Evolutionary conservation across 225 moss, liverwort and hornwort genomes (phyloP).

Genomic region (Physcomitrellopsis africana): DNA sequence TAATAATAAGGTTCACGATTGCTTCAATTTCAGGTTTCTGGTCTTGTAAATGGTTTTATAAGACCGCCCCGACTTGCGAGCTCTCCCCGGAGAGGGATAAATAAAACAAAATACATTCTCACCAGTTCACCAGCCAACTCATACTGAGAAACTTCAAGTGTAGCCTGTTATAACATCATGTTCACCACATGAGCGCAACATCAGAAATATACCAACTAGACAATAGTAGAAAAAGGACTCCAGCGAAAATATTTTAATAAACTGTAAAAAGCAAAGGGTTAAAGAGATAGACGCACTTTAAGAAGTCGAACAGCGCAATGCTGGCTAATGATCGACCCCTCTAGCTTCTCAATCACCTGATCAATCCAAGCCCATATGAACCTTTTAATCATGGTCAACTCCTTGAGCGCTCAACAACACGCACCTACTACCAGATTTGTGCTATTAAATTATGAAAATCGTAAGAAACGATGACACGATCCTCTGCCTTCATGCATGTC

Average conservation of each 20-base stretch:
- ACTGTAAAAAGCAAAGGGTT: background rate
- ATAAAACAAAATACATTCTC: background rate
- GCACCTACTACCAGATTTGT: constrained; percentile 12
- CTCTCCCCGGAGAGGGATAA: too few relatives aligned
- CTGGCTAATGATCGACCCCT: constrained; percentile 79
- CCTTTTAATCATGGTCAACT: background rate
- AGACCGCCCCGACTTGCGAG: background rate
- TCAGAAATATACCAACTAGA: constrained; percentile 11
- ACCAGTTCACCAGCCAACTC: constrained; percentile 87
- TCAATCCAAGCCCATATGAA: constrained; percentile 25
- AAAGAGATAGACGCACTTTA: constrained; percentile 44
- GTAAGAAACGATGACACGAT: constrained; percentile 8
- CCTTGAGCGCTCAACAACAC: constrained; percentile 4
- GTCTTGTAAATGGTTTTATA: background rate
- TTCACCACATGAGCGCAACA: background rate
- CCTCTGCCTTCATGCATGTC: constrained; percentile 5
- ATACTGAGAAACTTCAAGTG: constrained; percentile 82
- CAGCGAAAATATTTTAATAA: background rate
- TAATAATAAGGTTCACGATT: constrained; percentile 2
- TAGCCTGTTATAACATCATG: constrained; percentile 53
- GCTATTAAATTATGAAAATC: background rate
- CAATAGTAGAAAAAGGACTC: background rate
- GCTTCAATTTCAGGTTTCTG: constrained; percentile 6
- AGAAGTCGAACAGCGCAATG: constrained; percentile 80
- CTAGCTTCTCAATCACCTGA: constrained; percentile 85